Evolutionary conservation across 2,329 filamentous ascomycete species (phyloP), one percentile per base, ranked within the genome.

Genomic region (Plenodomus lindquistii): DNA sequence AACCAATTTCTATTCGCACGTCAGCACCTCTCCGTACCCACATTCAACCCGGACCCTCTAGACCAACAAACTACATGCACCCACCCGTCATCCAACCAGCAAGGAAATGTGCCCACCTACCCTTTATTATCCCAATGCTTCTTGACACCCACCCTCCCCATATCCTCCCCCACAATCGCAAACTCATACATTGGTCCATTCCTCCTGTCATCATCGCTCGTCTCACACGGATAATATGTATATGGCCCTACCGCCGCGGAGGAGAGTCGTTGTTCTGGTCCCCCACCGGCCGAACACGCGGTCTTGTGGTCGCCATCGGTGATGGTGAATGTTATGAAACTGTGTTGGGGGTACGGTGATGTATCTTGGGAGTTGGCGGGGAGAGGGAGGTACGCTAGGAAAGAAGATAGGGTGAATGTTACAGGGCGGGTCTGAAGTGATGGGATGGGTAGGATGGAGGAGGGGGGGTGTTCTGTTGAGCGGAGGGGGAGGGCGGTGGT

Each of bases 41-140:
- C 15, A 31, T 15, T 11, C 27, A 31, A 31, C 10, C 15, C 11
- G 15, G 27, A 8, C 6, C 10, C 22, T 24, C 22, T 24, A 11
- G 6, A 31, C 4, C 27, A 31, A n/a, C 27, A 31, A 4, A 31
- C 27, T 13, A 31, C 27, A 24, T 24, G 6, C 22, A 5, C 22
- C 22, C 22, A 24, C 10, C 22, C 27, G 9, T 8, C 11, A 13
- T 13, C 27, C 18, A 37, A 37, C 4, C 17, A 37, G 13, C 17
- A 19, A 37, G 7, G 18, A 8, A 37, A 37, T 7, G 34, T 7
- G 18, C 4, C 17, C 4, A 37, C 16, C 29, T 34, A 43, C 17
- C 41, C 41, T 20, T 42, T 36, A 21, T 13, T 36, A 36, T 42
- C 18, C 40, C 40, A 42, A 11, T 6, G 15, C 40, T 36, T 36